A percentile compares a stretch with the other conserved stretches of the same genome.
Evolutionary conservation across 257 asterid genomes (phyloP).

Genomic region (Verbascum thapsus): DNA sequence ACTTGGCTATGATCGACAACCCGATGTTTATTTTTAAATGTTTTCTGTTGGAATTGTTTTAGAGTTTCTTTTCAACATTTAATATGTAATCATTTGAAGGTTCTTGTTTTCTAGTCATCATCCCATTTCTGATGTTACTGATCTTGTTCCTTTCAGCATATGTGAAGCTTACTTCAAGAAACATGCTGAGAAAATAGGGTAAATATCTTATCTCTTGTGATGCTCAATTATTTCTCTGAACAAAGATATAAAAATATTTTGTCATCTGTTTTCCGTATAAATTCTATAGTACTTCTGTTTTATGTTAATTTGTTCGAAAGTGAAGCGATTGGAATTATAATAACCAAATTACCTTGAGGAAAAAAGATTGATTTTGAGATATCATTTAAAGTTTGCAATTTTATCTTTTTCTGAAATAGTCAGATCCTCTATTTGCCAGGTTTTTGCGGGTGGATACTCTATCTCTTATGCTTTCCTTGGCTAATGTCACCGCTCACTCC

Average conservation of each 20-base stretch:
- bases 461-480: slow-evolving; percentile 82
- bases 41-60: not conserved
- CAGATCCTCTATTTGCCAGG: slow-evolving; percentile 44
- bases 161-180: slow-evolving; percentile 96
- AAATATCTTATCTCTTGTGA: slow-evolving; percentile 27
- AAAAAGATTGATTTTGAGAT: not conserved
- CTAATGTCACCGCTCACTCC: slow-evolving; percentile 76
- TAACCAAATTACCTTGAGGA: slow-evolving; percentile 4
- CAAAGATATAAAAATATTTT: not conserved
- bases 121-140: slow-evolving; percentile 30
- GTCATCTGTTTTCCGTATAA: not conserved
- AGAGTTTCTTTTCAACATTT: slow-evolving; percentile 6
- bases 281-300: not conserved
- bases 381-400: too few species aligned
- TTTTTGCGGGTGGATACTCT: slow-evolving; percentile 85
- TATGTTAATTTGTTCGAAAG: not conserved
- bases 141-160: slow-evolving; percentile 53
- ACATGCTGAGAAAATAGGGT: slow-evolving; percentile 92
- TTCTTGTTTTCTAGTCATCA: not conserved
- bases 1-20: not conserved
- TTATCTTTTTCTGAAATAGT: slow-evolving; percentile 4
- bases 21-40: not conserved
- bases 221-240: not conserved
- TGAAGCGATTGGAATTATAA: not conserved
- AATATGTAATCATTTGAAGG: not conserved